Base-by-base conservation (phyloP, 1,284 basidiomycete genomes). In the Boletus mariae region DNA sequence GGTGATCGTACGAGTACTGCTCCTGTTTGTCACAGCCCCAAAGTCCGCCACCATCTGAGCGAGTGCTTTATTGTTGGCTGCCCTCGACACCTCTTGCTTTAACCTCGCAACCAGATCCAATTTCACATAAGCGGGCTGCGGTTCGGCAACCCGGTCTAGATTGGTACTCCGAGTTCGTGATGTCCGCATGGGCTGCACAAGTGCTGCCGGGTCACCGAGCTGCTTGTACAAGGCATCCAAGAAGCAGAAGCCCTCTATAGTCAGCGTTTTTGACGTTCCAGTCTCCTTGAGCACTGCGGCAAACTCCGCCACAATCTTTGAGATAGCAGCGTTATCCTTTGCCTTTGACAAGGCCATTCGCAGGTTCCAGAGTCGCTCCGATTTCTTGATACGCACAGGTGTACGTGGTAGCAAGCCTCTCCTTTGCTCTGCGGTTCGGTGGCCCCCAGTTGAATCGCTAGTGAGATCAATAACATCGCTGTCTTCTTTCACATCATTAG, bases 191-290 rank as follows among this genome's bases (percentile, higher is more conserved):
- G 84, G 83, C n/a, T 67, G 65, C 35, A 74, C 69, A 59, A 79
- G 80, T 44, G 82, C 78, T 25, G 80, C 80, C 23, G 86, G 83
- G 64, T 86, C 81, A 40, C 77, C 78, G 41, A 90, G 75, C 61
- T 85, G 85, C 65, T 84, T 85, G 66, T 80, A 75, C 55, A 90
- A 66, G 31, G 80, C 76, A 55, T 87, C 85, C 51, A 90, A 70
- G 68, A 90, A 85, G 26, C 73, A 69, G 61, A 84, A 86, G 9
- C 80, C 87, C 59, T 89, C 87, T 65, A 81, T 83, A 29, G 86
- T 90, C 51, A 90, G 63, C 42, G 79, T 80, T 57, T 78, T 77
- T 45, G 84, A 86, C 26, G 84, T 85, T 49, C 77, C 81, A 60
- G 81, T 85, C 58, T 77, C 77, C 62, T 80, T 77, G 64, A 90